Percentiles rank a stretch among this genome's conserved stretches.
phyloP scores from a whole-genome alignment of 306 rosid species.

The barrel medic (Medicago truncatula) region DNA sequence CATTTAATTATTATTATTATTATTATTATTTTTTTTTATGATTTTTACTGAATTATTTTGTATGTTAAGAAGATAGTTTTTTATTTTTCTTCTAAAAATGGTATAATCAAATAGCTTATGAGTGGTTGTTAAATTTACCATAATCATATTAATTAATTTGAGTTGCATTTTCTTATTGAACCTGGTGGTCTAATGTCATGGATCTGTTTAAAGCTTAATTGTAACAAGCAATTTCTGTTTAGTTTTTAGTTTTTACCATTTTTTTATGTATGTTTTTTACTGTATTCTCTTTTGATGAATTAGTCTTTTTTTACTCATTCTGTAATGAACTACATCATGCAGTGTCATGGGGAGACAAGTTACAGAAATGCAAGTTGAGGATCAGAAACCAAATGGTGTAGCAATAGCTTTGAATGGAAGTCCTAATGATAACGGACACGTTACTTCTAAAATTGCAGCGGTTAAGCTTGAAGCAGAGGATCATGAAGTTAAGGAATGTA shows the following conservation, averaged over 20 bases:
- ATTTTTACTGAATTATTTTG: background rate
- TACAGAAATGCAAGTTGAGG: constrained; percentile 55
- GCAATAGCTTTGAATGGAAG: constrained; percentile 46
- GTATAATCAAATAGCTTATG: background rate
- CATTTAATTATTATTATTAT: background rate
- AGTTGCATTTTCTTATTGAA: background rate
- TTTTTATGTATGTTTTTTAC: constrained; percentile 15
- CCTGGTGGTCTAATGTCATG: constrained; percentile 11
- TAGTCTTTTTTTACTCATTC: constrained; percentile 27
- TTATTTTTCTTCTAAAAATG: no score
- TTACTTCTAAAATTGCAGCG: constrained; percentile 55
- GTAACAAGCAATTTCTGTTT: background rate
- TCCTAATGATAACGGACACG: constrained; percentile 50
- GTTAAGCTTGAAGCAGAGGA: constrained; percentile 59
- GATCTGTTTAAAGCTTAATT: constrained; percentile 40
- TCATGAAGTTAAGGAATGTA: constrained; percentile 60
- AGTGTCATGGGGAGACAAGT: constrained; percentile 93
- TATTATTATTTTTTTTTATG: no score
- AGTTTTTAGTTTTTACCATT: constrained; percentile 1
- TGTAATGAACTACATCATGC: constrained; percentile 42
- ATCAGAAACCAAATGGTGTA: constrained; percentile 58
- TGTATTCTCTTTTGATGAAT: background rate
- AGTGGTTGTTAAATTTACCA: background rate
- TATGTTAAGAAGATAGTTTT: background rate
- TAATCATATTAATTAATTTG: background rate